Conservation (phyloP, 345 rosid genomes). For the Eucalyptus tenuipes region DNA sequence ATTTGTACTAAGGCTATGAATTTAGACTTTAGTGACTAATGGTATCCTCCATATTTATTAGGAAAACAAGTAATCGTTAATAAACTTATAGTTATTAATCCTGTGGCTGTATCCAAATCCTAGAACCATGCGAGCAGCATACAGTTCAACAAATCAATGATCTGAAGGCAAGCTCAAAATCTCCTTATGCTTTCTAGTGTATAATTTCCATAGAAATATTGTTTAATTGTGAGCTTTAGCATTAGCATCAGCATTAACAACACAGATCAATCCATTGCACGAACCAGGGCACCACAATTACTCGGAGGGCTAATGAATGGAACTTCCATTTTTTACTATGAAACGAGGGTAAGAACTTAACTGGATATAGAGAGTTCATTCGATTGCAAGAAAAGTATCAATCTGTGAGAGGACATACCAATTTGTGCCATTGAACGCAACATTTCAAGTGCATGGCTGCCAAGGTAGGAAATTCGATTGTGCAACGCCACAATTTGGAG, state of each 20-base stretch:
- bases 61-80: not conserved
- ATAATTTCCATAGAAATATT: not conserved
- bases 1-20: not conserved
- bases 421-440: not conserved
- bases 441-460: not conserved
- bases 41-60: not conserved
- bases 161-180: not conserved
- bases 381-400: not conserved
- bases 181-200: not conserved
- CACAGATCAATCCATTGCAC: not conserved
- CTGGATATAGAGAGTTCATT: not conserved
- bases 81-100: not conserved
- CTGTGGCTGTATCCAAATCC: not conserved
- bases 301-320: not conserved
- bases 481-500: not conserved
- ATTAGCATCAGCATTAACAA: not conserved
- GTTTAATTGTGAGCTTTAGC: not conserved
- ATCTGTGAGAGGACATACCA: not conserved
- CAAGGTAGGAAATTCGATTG: not conserved
- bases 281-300: not conserved
- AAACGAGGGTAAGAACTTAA: not conserved
- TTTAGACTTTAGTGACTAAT: not conserved
- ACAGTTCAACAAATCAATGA: not conserved
- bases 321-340: not conserved
- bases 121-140: not conserved